Evolutionary conservation across 495 filamentous ascomycete species (phyloP), one percentile per base, ranked within the genome.

Genomic region (Tetracladium setigerum): DNA sequence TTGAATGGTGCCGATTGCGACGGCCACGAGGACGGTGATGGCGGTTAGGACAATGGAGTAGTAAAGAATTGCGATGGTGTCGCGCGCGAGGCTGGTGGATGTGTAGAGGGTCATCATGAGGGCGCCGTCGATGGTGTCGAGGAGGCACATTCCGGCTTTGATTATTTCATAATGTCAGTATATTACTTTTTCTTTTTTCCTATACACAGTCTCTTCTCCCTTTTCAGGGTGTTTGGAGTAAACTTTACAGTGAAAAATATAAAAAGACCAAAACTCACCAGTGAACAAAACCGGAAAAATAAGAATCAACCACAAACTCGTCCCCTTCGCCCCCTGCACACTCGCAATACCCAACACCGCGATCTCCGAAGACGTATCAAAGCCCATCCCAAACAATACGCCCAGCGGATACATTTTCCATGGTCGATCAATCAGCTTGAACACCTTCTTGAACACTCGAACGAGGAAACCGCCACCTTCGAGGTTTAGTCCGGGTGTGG

Each of bases 361-460:
- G 58, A 98, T 86, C 63, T 98, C 92, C 14, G 85, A 91, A 30
- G 87, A 94, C 0, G 92, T 96, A 64, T 98, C 92, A 62, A 98
- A 98, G 1, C 92, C 92, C 9, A 96, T 71, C 13, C 92, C 92
- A 64, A 98, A 98, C 16, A 96, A 61, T 3, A 95, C 70, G 4
- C 91, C 91, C 4, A 97, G 67, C 5, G 89, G 88, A 61, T 95
- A 84, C 91, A 96, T 98, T 65, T 98, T 98, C 92, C 92, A 98
- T 1, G 89, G 87, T 60, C 84, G 67, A 61, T 98, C 86, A 59
- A 98, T 83, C 16, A 95, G 61, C 49, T 77, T 81, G 67, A 96
- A 95, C 64, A 90, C 67, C 43, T 71, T 80, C 52, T 83, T 79
- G 40, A 95, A 78, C 9, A 95, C 53, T 3, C 65, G 66, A 44